Evolutionary conservation across 2,329 filamentous ascomycete genomes (phyloP), one percentile per base, ranked within the genome.

Genomic region (Fusarium avenaceum): DNA sequence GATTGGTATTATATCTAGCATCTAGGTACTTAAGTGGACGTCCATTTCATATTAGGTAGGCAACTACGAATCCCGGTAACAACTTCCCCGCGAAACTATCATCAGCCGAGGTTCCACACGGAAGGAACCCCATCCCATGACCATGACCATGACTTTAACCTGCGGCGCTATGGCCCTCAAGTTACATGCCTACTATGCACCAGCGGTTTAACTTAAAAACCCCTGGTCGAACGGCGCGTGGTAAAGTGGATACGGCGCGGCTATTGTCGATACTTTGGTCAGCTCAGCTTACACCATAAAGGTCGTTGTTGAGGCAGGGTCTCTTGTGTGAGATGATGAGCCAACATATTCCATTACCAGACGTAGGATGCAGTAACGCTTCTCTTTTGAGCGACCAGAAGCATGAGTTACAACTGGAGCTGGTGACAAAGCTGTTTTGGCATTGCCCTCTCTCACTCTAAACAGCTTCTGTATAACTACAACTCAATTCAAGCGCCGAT

Each of bases 41-140:
- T 11, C 14, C 42, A 47, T 17, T 43, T 30, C 35, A 35, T 22
- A 39, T 19, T 30, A 42, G 10, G 15, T 43, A 19, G 35, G 35
- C 4, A 38, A 38, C 17, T 38, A 10, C 9, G n/a, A 38, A 38
- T n/a, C 17, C 35, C 24, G 24, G 26, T 20, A 32, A 39, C 38
- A 61, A 30, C 63, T 59, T 59, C 57, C 67, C 70, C 57, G 56
- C 61, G 67, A 69, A 50, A 48, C 52, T 44, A 62, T 61, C 50
- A 45, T 39, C 57, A 65, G 38, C 70, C 70, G 70, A 72, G 70
- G 70, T 71, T 56, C 61, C 68, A 62, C 52, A 50, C 32, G 38
- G 38, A 47, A 42, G 35, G 28, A 28, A 30, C 35, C 53, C 15
- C 22, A 32, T 46, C 9, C 42, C 17, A 13, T 30, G 5, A 22